Conservation (phyloP, 2,329 filamentous ascomycete genomes). For the Ambrosiella cleistominuta region DNA sequence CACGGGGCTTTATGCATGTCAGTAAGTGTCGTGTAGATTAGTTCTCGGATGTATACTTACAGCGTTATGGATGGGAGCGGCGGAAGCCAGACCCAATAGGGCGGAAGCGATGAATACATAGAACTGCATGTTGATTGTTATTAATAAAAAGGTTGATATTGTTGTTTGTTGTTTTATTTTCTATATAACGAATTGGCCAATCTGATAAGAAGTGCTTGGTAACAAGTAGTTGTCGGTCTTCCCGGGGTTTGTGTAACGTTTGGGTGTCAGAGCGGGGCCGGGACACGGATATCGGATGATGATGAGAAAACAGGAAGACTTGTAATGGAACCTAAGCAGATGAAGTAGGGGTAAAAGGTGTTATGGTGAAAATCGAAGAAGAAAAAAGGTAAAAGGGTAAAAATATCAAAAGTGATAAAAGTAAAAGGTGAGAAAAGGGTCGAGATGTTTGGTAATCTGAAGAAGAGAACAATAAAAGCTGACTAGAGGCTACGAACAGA, state of each 20-base stretch:
- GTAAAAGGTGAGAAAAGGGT: not conserved
- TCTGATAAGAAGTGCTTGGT: slow-evolving; percentile 2
- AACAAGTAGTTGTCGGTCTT: not conserved
- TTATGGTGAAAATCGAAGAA: not conserved
- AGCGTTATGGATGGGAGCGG: slow-evolving; percentile 3
- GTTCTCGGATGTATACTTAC: not conserved
- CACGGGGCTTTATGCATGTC: not conserved
- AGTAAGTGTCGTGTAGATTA: not conserved
- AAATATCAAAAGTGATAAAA: slow-evolving; percentile 4
- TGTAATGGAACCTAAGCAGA: not conserved
- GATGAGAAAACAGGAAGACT: not conserved
- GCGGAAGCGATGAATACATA: slow-evolving; percentile 7
- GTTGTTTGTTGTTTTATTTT: not conserved
- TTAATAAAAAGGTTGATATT: not conserved
- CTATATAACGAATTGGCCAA: slow-evolving; percentile 7
- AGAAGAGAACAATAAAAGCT: not conserved
- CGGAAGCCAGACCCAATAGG: slow-evolving; percentile 1
- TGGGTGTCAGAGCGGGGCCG: not conserved
- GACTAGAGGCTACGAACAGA: not conserved
- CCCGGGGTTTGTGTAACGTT: not conserved
- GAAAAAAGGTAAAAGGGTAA: not conserved
- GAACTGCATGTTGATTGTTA: slow-evolving; percentile 8
- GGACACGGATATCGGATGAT: not conserved
- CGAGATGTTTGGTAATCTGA: not conserved
- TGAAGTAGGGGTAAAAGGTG: not conserved